A percentile compares a stretch with the other conserved stretches of the same genome.
phyloP scores from a whole-genome alignment of 1,284 basidiomycete genomes.

The Neonothopanus nambi region DNA sequence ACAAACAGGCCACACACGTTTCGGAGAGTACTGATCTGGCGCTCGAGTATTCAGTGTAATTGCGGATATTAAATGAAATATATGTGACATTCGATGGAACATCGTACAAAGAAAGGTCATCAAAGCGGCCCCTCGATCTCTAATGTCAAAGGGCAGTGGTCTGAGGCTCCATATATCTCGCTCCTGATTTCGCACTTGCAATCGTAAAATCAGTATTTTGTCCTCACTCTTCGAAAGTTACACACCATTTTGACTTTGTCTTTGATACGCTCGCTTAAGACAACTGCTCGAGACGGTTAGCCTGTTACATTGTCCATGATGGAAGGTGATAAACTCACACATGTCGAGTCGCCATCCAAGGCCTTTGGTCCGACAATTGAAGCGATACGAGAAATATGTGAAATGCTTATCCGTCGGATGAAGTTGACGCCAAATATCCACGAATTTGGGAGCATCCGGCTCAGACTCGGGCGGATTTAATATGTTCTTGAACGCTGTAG shows the following conservation, averaged over 20 bases:
- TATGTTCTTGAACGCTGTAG: slow-evolving; percentile 66
- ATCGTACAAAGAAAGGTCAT: not conserved
- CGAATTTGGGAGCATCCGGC: slow-evolving; percentile 47
- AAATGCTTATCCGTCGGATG: slow-evolving; percentile 74
- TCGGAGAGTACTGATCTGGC: slow-evolving; percentile 77
- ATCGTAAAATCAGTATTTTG: not conserved
- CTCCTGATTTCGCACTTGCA: slow-evolving; percentile 73
- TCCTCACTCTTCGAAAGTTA: not conserved
- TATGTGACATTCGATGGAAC: not conserved
- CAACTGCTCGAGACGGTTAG: slow-evolving; percentile 44
- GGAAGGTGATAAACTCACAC: slow-evolving; percentile 51
- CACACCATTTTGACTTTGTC: slow-evolving; percentile 60
- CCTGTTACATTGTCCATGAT: not conserved
- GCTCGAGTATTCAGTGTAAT: not conserved
- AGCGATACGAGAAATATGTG: slow-evolving; percentile 86
- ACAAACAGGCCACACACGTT: slow-evolving; percentile 82
- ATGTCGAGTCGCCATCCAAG: slow-evolving; percentile 88
- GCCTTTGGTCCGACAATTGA: slow-evolving; percentile 78
- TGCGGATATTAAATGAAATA: not conserved
- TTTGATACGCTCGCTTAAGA: slow-evolving; percentile 67
- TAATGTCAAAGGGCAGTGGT: slow-evolving; percentile 80
- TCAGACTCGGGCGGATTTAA: slow-evolving; percentile 44
- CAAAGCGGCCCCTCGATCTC: slow-evolving; percentile 54
- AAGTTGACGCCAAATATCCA: slow-evolving; percentile 81
- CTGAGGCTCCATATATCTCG: slow-evolving; percentile 85